Base-by-base conservation (phyloP, 2,329 filamentous ascomycete species). In the Talaromyces albobiverticillius region DNA sequence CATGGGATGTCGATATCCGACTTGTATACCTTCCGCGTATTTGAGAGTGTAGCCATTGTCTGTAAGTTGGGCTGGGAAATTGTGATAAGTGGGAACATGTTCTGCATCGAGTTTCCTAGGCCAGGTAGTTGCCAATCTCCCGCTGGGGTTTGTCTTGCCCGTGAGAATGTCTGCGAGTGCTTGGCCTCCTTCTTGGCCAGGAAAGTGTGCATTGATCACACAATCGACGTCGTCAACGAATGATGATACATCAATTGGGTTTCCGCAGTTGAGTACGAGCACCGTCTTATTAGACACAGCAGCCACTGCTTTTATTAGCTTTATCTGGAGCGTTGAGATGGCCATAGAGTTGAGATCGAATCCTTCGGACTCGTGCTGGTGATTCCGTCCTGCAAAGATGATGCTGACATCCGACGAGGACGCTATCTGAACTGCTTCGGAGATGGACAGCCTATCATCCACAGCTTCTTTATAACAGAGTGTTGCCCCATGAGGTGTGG, bases 1-100 rank as follows among this genome's bases (percentile, higher is more conserved):
- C 64, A 94, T 89, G 67, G 90, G 93, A 75, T 85, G 90, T 20
- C 88, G 80, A 73, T 94, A 94, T 2, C 89, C 89, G 36, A 93
- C 78, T 67, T 89, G 93, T 45, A 94, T 77, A 57, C 89, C 89
- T 69, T 94, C 89, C 43, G 87, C 87, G 65, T 93, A 94, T 1
- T 90, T 75, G 0, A 87, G 80, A 40, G 87, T 82, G 32, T 85
- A 83, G 68, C 93, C 88, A 13, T 80, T 80, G 32, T 79, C 74
- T 70, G 90, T 91, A 62, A 90, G 77, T 71, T 85, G 31, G 51
- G 85, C 85, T 0, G 84, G 84, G 83, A 85, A 90, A 68, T 87
- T 89, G 69, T 86, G 79, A 70, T 82, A 91, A 0, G 87, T 82
- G 1, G 89, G 88, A 58, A 88, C 90, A 63, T 91, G 85, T 63